Conservation (phyloP, 257 asterid genomes). For the Salvia splendens region DNA sequence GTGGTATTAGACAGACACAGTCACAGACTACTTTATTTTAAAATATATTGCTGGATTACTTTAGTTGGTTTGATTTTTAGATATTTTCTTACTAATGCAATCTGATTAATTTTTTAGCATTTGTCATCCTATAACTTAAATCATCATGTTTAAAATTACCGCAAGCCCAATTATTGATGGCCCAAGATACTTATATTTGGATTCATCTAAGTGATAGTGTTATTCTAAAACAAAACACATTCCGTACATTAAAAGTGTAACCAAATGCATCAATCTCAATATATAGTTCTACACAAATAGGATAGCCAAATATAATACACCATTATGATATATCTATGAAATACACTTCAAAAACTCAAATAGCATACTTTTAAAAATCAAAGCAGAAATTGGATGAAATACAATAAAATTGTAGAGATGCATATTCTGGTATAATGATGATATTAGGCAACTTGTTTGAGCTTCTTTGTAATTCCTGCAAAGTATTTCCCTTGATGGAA, state of each 20-base stretch:
- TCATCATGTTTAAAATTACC: neutral
- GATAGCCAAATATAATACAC: neutral
- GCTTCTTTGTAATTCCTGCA: slow-evolving; percentile 58
- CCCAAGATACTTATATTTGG: neutral
- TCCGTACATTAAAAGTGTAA: neutral
- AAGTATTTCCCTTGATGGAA: slow-evolving; percentile 57
- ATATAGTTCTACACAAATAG: neutral
- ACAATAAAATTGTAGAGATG: neutral
- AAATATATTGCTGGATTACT: too few species aligned
- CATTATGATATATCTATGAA: neutral
- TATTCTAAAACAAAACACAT: neutral
- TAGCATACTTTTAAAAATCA: neutral
- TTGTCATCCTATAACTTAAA: too few species aligned
- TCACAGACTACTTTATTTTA: too few species aligned
- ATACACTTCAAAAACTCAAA: slow-evolving; percentile 19
- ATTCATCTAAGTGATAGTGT: neutral
- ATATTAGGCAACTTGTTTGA: slow-evolving; percentile 37
- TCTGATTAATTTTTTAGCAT: too few species aligned
- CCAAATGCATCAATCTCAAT: neutral
- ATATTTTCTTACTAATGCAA: too few species aligned
- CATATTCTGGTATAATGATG: neutral
- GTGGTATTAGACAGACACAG: too few species aligned
- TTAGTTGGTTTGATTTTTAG: too few species aligned
- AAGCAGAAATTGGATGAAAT: slow-evolving; percentile 5
- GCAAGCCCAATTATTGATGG: neutral